Base-by-base conservation (phyloP, 768 basidiomycete species). In the Coprinellus micaceus region DNA sequence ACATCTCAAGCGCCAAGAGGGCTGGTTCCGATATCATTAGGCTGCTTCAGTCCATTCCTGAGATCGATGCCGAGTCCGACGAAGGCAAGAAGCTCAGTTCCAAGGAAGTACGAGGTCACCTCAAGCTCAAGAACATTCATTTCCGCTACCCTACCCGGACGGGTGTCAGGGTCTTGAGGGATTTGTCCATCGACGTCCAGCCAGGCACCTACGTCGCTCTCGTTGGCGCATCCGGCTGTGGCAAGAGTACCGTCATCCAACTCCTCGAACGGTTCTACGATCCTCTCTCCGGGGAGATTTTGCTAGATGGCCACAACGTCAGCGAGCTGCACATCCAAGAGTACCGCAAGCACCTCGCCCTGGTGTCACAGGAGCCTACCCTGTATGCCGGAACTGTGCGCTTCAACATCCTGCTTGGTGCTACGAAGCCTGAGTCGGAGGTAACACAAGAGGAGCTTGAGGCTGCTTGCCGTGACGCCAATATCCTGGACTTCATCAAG, bases 131-230 rank as follows among this genome's bases (percentile, higher is more conserved):
- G 67, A 78, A 86, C 60, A 79, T 94, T 28, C 79, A 82, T 60
- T 94, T 94, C 79, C 79, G 85, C 9, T 94, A 94, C 68, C 92
- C 91, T 0, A 87, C 87, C 2, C 78, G 91, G 44, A 86, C 88
- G 21, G 81, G 81, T 60, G 81, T 88, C 12, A 84, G 84, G 45
- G 89, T 94, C 9, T 71, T 94, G 53, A 82, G 86, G 41, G 85
- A 81, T 36, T 71, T 94, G 36, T 81, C 79, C 25, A 66, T 88
- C 41, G 73, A 74, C 13, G 78, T 85, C 24, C 78, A 85, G 64
- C 84, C 85, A 3, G 85, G 86, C 19, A 85, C 82, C 29, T 89
- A 84, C 47, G 79, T 89, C 46, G 88, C 88, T 4, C 75, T 89
- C 13, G 88, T 89, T 36, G 88, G 88, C 29, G 83, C 85, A 15